phyloP scores from a whole-genome alignment of 805 yeast species.

The Kodamaea leandrae region DNA sequence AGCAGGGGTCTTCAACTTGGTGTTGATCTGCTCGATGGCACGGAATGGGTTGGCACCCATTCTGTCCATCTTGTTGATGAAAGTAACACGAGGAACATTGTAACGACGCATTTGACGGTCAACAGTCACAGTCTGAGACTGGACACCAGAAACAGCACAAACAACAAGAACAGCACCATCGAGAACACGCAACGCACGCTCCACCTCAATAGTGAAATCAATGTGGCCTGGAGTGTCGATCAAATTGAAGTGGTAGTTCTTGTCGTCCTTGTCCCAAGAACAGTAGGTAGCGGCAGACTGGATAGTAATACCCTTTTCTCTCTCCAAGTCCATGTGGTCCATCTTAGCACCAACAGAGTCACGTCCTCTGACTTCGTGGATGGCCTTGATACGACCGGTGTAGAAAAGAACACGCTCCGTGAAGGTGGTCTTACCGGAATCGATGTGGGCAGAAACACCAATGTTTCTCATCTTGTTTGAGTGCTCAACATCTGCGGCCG shows the following conservation, averaged over 20 bases:
- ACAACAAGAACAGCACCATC: slow-evolving; percentile 98
- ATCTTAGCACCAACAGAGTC: slow-evolving; percentile 98
- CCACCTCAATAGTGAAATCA: slow-evolving; percentile 98
- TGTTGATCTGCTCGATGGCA: slow-evolving; percentile 87
- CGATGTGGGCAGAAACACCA: slow-evolving; percentile 97
- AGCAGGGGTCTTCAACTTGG: slow-evolving; percentile 86
- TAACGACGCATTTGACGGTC: slow-evolving; percentile 99
- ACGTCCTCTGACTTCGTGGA: slow-evolving; percentile 94
- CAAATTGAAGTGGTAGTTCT: slow-evolving; percentile 81
- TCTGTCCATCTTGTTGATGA: slow-evolving; percentile 97
- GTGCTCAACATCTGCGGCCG: slow-evolving; percentile 50
- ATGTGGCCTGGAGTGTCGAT: slow-evolving; percentile 99
- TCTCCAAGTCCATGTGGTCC: slow-evolving; percentile 98
- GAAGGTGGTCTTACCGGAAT: slow-evolving; percentile 96
- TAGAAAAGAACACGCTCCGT: slow-evolving; percentile 95
- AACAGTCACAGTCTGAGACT: slow-evolving; percentile 96
- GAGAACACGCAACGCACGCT: slow-evolving; percentile 94
- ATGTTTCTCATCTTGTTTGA: slow-evolving; percentile 77
- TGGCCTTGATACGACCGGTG: slow-evolving; percentile 95
- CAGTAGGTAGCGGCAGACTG: slow-evolving; percentile 99
- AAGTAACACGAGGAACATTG: slow-evolving; percentile 94
- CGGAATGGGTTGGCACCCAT: slow-evolving; percentile 98
- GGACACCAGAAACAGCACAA: slow-evolving; percentile 98
- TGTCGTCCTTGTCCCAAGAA: slow-evolving; percentile 79
- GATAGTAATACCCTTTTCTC: slow-evolving; percentile 98